phyloP scores from a whole-genome alignment of 495 filamentous ascomycete species.

The Sporormia fimetaria region DNA sequence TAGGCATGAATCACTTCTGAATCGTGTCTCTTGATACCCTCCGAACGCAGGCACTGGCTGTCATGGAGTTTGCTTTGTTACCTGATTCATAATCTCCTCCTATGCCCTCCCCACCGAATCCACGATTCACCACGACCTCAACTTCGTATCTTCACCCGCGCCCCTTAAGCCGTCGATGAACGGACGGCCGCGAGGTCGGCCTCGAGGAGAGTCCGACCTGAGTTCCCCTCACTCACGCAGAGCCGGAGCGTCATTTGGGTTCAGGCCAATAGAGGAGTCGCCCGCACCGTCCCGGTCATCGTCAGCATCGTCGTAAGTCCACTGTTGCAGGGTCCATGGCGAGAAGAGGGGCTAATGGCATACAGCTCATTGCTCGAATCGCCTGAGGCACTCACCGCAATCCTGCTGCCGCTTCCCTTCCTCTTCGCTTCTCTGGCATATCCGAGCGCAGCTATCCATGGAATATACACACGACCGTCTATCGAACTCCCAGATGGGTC shows the following conservation, averaged over 20 bases:
- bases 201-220: constrained; percentile 29
- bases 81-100: no score
- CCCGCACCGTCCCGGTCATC: constrained; percentile 2
- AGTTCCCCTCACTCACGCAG: constrained; percentile 18
- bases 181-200: constrained; percentile 26
- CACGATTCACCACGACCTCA: constrained; percentile 31
- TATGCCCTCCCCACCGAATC: constrained; percentile 4
- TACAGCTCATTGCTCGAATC: constrained; percentile 26
- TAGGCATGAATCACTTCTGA: no score
- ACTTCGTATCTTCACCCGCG: constrained; percentile 22
- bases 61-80: no score
- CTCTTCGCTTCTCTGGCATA: constrained; percentile 23
- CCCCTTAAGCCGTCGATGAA: constrained; percentile 27
- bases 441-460: constrained; percentile 10
- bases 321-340: no score
- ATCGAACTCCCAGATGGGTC: no score
- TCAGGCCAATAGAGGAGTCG: constrained; percentile 23
- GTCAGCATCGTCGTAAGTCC: constrained; percentile 7
- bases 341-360: constrained; percentile 3
- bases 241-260: constrained; percentile 14
- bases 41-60: no score
- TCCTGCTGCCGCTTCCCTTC: constrained; percentile 31
- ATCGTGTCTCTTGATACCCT: no score
- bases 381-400: constrained; percentile 29
- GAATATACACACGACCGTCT: no score